Base-by-base conservation (phyloP, 2,329 filamentous ascomycete genomes). In the Colletotrichum sp. region DNA sequence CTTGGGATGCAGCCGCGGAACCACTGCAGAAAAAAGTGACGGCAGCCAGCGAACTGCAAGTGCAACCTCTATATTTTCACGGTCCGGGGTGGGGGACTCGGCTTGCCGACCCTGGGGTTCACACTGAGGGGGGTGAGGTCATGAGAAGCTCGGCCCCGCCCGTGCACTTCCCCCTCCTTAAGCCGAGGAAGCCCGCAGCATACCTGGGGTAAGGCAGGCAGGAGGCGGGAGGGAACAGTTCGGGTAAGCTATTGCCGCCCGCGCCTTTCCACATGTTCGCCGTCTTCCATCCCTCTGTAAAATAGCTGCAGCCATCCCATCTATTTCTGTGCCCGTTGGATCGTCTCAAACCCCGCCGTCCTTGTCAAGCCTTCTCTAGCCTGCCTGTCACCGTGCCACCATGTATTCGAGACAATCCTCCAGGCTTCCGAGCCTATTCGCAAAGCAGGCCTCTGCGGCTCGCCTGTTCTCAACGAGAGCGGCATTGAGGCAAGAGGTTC, bases 401-500 rank as follows among this genome's bases (percentile, higher is more conserved):
- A 85, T 84, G 83, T 76, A 80, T 66, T 73, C 78, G 28, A 75
- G 81, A 77, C 84, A 84, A 79, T 81, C 84, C 56, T 80, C 83
- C 71, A 80, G 82, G 75, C 78, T 84, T 67, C 78, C 82, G 61
- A 79, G 82, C 77, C 83, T 84, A 76, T 77, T 86, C n/a, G 82
- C 82, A 66, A 81, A 83, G 78, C 85, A 87, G 83, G 82, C 85
- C 81, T 78, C 85, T 36, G 43, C 43, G n/a, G 80, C 83, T 67
- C 87, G 89, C 68, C 83, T 82, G 68, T 91, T 91, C 80, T 89
- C 89, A 43, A 86, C 84, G 16, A 82, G 84, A 67, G 75, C 84
- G 55, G 80, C 83, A n/a, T 81, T 88, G 43, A 85, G 84, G 76
- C 88, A 93, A 85, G 94, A 98, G 83, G 91, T 98, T 70, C 93